Evolutionary conservation across 768 basidiomycete species (phyloP), one percentile per base, ranked within the genome.

Genomic region (Pleurotus platypus): DNA sequence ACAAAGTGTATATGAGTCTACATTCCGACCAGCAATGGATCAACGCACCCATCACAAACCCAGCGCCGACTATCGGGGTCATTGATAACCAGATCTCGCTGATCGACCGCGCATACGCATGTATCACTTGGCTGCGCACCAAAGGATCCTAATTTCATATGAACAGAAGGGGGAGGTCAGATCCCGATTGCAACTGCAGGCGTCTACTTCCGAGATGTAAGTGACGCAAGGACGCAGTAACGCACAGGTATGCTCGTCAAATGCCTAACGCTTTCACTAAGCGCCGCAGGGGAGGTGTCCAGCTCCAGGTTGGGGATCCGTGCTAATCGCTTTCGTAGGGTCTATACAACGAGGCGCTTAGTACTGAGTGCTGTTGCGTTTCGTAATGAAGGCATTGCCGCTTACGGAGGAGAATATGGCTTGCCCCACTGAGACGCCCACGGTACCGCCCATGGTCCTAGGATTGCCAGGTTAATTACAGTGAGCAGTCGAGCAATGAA

Each of bases 401-500:
- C 78, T 57, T 66, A 87, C 80, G 55, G 80, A 84, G 1, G 83
- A 69, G 57, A 85, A 87, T 58, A 92, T 85, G 2, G 85, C 82
- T 62, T 90, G 85, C 16, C 89, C 88, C 43, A 90, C 64, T 0
- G 90, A 78, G 56, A 92, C 82, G 8, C 89, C 89, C 20, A 92
- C 75, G 1, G 90, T 87, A n/a, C 85, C 90, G 8, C 90, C 90
- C 37, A 92, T 67, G 3, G 80, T 83, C 60, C 88, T 87, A 61
- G 45, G 18, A 60, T 45, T 20, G n/a, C 12, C 27, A 27, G 5
- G 42, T 59, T 37, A 58, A 35, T 37, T 30, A 38, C n/a, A 60
- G 15, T 54, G 57, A 48, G 39, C 45, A 30, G 45, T 46, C 56
- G 15, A 59, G 46, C 2, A 30, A 49, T 46, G 37, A 24, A 53